A percentile compares a stretch with the other conserved stretches of the same genome.
Evolutionary conservation across 1,284 basidiomycete genomes (phyloP).

Genomic region (Boletus semigastroideus): DNA sequence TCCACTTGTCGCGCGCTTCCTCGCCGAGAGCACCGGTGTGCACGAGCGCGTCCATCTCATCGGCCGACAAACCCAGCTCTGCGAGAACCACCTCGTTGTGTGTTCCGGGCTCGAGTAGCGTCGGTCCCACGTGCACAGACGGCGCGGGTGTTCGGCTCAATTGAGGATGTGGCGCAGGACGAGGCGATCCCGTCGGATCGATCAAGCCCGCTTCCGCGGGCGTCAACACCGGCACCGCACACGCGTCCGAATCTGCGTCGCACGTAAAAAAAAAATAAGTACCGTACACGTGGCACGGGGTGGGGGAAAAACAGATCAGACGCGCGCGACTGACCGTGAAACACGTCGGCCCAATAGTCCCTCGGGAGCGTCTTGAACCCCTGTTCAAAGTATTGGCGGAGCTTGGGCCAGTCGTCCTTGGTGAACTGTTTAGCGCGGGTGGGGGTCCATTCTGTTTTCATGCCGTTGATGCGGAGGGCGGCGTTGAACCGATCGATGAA

Average conservation of each 20-base stretch:
- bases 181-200: slow-evolving; percentile 32
- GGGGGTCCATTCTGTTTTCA: slow-evolving; percentile 51
- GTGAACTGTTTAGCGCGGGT: slow-evolving; percentile 50
- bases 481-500: slow-evolving; percentile 59
- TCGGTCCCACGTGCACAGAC: slow-evolving; percentile 5
- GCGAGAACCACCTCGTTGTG: slow-evolving; percentile 53
- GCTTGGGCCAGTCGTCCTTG: slow-evolving; percentile 56
- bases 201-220: slow-evolving; percentile 56
- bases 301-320: not conserved
- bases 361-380: slow-evolving; percentile 64
- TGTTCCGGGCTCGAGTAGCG: slow-evolving; percentile 44
- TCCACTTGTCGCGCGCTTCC: slow-evolving; percentile 18
- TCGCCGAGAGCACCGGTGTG: slow-evolving; percentile 45
- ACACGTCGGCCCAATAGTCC: slow-evolving; percentile 70
- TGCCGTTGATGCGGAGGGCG: slow-evolving; percentile 47
- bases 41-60: slow-evolving; percentile 38
- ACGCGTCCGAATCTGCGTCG: slow-evolving; percentile 64
- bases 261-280: no score
- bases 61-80: slow-evolving; percentile 45
- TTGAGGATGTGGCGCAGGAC: slow-evolving; percentile 54
- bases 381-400: slow-evolving; percentile 56
- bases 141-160: slow-evolving; percentile 34
- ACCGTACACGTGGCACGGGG: not conserved
- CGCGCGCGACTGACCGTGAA: slow-evolving; percentile 49
- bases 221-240: slow-evolving; percentile 72